Evolutionary conservation across 495 filamentous ascomycete genomes (phyloP).

Genomic region (Neurospora sp.): DNA sequence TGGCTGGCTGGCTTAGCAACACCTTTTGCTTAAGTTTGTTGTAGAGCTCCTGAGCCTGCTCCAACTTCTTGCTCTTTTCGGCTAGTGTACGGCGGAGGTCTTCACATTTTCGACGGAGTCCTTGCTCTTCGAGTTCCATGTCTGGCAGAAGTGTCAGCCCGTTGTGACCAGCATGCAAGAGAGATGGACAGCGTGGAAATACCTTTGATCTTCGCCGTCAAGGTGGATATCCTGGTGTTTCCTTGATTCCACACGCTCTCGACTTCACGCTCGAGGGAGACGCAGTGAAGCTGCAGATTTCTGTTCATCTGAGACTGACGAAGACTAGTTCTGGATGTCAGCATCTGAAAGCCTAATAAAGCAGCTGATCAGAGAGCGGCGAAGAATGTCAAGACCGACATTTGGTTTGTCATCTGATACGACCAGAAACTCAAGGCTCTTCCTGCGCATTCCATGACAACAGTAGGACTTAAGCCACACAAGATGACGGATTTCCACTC

Average conservation of each 20-base stretch:
- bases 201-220: slow-evolving; percentile 46
- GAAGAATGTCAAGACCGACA: slow-evolving; percentile 39
- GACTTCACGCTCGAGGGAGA: slow-evolving; percentile 52
- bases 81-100: slow-evolving; percentile 59
- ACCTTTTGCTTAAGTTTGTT: slow-evolving; percentile 69
- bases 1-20: slow-evolving; percentile 57
- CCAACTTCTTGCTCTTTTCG: slow-evolving; percentile 67
- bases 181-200: not conserved
- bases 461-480: slow-evolving; percentile 71
- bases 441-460: slow-evolving; percentile 85
- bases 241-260: slow-evolving; percentile 76
- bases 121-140: slow-evolving; percentile 55
- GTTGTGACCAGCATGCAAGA: not conserved
- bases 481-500: slow-evolving; percentile 91
- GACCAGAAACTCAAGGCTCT: slow-evolving; percentile 80
- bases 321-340: slow-evolving; percentile 38
- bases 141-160: slow-evolving; percentile 27
- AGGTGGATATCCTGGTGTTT: slow-evolving; percentile 61
- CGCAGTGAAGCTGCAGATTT: slow-evolving; percentile 2
- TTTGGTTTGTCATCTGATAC: slow-evolving; percentile 86
- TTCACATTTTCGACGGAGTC: slow-evolving; percentile 63
- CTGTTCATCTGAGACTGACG: slow-evolving; percentile 46
- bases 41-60: slow-evolving; percentile 75
- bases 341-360: slow-evolving; percentile 1
- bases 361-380: not conserved